Percentiles rank a stretch among this genome's conserved stretches.
phyloP scores from a whole-genome alignment of 257 asterid species.

The Solanum acaule region DNA sequence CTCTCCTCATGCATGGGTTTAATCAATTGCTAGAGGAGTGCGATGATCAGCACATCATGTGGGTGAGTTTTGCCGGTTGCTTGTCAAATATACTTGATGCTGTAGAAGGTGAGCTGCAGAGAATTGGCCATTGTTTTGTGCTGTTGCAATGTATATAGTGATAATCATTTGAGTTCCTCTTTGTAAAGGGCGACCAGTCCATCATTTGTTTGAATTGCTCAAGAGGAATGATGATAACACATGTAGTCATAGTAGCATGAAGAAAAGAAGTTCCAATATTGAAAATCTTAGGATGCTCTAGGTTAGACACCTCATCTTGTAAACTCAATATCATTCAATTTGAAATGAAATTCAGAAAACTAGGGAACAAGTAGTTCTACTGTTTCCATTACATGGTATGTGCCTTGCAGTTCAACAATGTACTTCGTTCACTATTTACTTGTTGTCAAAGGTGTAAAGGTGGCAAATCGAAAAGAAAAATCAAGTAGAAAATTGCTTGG shows the following conservation, averaged over 20 bases:
- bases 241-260: constrained; percentile 17
- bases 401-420: background rate
- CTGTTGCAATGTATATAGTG: constrained; percentile 61
- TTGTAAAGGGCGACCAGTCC: constrained; percentile 41
- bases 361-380: background rate
- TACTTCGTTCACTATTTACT: background rate
- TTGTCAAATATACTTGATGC: constrained; percentile 7
- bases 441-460: background rate
- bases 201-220: constrained; percentile 37
- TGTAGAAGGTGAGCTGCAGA: constrained; percentile 5
- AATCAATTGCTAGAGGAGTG: background rate
- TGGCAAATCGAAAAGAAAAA: background rate
- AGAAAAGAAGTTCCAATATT: constrained; percentile 1
- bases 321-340: background rate
- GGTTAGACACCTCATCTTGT: background rate
- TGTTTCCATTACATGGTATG: background rate
- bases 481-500: background rate
- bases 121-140: constrained; percentile 12
- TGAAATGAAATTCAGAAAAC: background rate
- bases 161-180: constrained; percentile 45
- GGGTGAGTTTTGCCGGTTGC: constrained; percentile 3
- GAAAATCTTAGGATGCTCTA: constrained; percentile 5
- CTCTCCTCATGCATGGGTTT: background rate
- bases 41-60: background rate
- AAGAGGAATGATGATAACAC: constrained; percentile 14